Evolutionary conservation across 306 rosid genomes (phyloP).

Genomic region (Glycyrrhiza uralensis): DNA sequence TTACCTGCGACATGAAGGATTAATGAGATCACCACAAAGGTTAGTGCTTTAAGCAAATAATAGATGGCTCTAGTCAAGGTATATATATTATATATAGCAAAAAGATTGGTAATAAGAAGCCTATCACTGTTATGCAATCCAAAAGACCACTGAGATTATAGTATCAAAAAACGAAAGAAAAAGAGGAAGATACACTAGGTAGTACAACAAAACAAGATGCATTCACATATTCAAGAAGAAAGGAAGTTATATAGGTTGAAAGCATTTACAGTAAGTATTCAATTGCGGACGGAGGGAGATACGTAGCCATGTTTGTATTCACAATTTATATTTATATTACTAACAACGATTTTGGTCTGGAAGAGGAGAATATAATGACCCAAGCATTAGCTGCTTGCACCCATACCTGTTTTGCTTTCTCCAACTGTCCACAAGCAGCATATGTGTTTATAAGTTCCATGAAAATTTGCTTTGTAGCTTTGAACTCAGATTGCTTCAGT

Average conservation of each 20-base stretch:
- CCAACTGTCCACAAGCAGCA: slow-evolving; percentile 65
- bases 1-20: slow-evolving; percentile 39
- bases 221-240: not conserved
- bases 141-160: not conserved
- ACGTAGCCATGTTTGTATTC: not conserved
- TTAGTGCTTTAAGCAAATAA: not conserved
- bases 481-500: slow-evolving; percentile 41
- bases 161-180: not conserved
- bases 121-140: not conserved
- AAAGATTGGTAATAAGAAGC: not conserved
- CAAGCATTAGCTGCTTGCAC: slow-evolving; percentile 18
- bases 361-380: not conserved
- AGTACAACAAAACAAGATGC: not conserved
- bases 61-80: slow-evolving; percentile 12
- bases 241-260: not conserved
- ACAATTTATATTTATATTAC: not conserved
- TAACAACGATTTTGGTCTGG: not conserved
- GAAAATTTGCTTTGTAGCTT: slow-evolving; percentile 47
- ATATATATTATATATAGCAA: not conserved
- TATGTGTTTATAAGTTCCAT: slow-evolving; percentile 66
- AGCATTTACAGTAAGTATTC: not conserved
- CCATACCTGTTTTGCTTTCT: slow-evolving; percentile 78
- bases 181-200: not conserved
- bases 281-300: not conserved
- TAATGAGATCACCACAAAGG: not conserved